Evolutionary conservation across 257 asterid species (phyloP), one percentile per base, ranked within the genome.

Genomic region (Gentiana dahurica): DNA sequence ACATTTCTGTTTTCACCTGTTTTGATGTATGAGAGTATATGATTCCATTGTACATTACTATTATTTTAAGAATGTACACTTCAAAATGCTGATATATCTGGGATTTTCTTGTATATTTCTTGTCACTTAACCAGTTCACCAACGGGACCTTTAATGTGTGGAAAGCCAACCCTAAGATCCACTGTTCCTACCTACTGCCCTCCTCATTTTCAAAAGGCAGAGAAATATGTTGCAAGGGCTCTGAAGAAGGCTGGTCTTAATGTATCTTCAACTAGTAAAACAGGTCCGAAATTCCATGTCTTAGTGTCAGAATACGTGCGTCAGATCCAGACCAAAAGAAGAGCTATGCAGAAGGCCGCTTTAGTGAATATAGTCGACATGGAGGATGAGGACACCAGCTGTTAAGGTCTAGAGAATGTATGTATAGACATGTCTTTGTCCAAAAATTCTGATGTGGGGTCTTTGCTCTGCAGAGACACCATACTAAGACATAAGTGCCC

Each of bases 141-240:
- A 39, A 72, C 89, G 4, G 96, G 96, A 43, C 96, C 95, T 34
- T 82, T 91, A 77, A 81, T 63, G 7, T 91, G 98, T 64, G 81
- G 83, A 34, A 91, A 88, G 74, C 95, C 98, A n/a, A 83, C 83
- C 60, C 75, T 91, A 68, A 81, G 79, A 65, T 83, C 96, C 52
- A 72, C 83, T 0, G 77, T 83, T 69, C 98, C 98, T 65, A 67
- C 94, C 36, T 85, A 81, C 61, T 91, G 98, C 73, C 41, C 87
- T 53, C 68, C 61, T 62, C 96, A 91, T 77, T 75, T 79, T 62
- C 82, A 75, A 49, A 85, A 81, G 79, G 94, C 96, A 35, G 98
- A 91, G 61, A 85, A 72, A 63, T 77, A 83, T 55, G 79, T 85
- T 75, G 80, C 76, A 50, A 91, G 90, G 59, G 94, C 96, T 47